Evolutionary conservation across 129 eudicot species (phyloP), one percentile per base, ranked within the genome.

Genomic region (Erigeron canadensis): DNA sequence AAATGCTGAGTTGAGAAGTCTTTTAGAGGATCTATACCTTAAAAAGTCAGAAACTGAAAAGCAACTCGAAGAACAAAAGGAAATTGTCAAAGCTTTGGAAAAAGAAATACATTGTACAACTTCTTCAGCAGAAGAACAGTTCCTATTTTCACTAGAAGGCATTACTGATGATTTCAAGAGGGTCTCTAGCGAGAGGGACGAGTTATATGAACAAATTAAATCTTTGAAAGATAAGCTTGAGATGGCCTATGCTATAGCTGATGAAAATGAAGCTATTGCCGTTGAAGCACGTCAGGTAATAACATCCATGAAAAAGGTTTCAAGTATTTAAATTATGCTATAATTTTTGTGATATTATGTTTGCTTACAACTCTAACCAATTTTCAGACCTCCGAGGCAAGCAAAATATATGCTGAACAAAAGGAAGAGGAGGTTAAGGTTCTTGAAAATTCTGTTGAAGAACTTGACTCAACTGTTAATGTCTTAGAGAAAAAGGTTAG

Each of bases 341-440:
- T 4, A 8, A 50, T 13, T 13, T 9, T 58, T 15, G 47, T 55
- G 69, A 43, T 7, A 63, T 69, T 47, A 11, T 71, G 47, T 66
- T 17, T 62, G 13, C 59, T 73, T 56, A 81, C 16, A 19, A 39
- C 55, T 37, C 10, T 28, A 67, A 37, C 10, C 74, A 45, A 41
- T 73, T 71, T 75, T 12, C 80, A 91, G 97, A 92, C 81, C 79
- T 87, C 90, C 10, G 91, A 84, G 65, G 85, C 90, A 46, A 86
- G 88, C 78, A 91, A 88, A 75, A 40, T 82, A 59, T 86, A 88
- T 65, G 97, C 97, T 42, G 95, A 91, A 75, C 88, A 88, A 67
- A 91, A 91, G 80, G 97, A 91, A 73, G 97, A 88, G 84, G 97
- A 91, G 83, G 92, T 91, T 51, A 87, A 84, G 80, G 85, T 91